Base-by-base conservation (phyloP, 306 rosid species). In the Cicer judaicum region DNA sequence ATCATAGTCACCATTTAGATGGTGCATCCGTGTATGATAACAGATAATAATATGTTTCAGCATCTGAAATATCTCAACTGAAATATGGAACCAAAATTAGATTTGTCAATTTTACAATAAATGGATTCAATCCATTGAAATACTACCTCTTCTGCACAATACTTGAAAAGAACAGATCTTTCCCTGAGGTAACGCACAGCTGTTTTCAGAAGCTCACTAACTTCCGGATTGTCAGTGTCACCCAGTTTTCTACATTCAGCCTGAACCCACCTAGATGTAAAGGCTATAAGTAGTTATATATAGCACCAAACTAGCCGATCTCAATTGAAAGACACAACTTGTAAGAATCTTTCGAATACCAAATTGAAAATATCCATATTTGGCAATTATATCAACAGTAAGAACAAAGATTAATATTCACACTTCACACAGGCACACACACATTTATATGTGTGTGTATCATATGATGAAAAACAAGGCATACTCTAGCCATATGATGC, bases 121-220 rank as follows among this genome's bases (percentile, higher is more conserved):
- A 7, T 29, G 49, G 71, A 74, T 49, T 49, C 76, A 55, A 73
- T 64, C 64, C 6, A 75, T 38, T 67, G 49, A 16, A 18, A 42
- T 85, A 80, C 77, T 77, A 90, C 99, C 99, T 94, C 99, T 85
- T 94, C 99, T 53, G 99, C 97, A 84, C 99, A 94, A 70, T 94
- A 94, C 84, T 94, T 94, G 88, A 94, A 92, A 80, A 94, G 99
- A 63, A 89, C 89, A 53, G 96, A 91, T 73, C 99, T 86, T 84
- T 92, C 99, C 84, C 86, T 89, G 80, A 94, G 99, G 84, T 92
- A 92, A 74, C 89, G 89, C 55, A 94, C 97, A 52, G 97, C 97
- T 18, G 89, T 87, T 81, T 84, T 91, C 80, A 94, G 84, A 66
- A 94, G 96, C 77, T 90, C 95, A 42, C 89, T 54, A 82, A 94